Evolutionary conservation across 768 basidiomycete species (phyloP).

Genomic region (Mycena olivaceomarginata): DNA sequence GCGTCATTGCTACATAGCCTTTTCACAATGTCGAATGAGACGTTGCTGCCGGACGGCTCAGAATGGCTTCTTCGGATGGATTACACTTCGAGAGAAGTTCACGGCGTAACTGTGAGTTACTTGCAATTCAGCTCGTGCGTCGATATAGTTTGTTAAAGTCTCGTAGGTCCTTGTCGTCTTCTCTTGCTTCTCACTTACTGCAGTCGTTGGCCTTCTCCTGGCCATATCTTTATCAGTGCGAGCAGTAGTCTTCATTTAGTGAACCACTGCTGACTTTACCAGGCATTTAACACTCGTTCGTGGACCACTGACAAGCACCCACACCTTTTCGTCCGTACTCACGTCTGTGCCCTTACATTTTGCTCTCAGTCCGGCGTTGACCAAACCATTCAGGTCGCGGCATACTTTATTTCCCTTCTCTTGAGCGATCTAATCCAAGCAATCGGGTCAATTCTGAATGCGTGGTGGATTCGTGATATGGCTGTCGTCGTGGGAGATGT

Average conservation of each 20-base stretch:
- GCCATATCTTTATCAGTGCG: conserved; percentile 50
- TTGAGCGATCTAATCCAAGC: conserved; percentile 69
- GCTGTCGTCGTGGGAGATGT: conserved; percentile 60
- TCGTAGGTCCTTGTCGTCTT: conserved; percentile 61
- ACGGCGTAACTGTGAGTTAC: conserved; percentile 56
- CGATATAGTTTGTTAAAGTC: not conserved
- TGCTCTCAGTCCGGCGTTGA: conserved; percentile 53
- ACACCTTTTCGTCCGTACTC: conserved; percentile 71
- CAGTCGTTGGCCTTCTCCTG: conserved; percentile 60
- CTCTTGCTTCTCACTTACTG: conserved; percentile 64
- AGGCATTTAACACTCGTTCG: conserved; percentile 61
- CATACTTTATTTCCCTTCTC: conserved; percentile 75
- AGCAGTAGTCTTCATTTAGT: not conserved
- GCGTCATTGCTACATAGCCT: not conserved
- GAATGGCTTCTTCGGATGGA: conserved; percentile 45
- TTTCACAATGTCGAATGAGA: conserved; percentile 40
- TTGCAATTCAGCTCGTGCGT: not conserved
- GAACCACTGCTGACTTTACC: not conserved
- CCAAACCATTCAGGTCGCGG: conserved; percentile 70
- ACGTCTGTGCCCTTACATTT: conserved; percentile 60
- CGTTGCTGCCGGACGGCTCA: conserved; percentile 47
- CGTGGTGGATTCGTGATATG: conserved; percentile 61
- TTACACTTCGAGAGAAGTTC: conserved; percentile 51
- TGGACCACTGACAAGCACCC: conserved; percentile 31
- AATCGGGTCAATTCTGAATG: conserved; percentile 67